Percentiles rank a stretch among this genome's conserved stretches.
phyloP scores from a whole-genome alignment of 2,329 filamentous ascomycete species.

The Clathrospora elynae region DNA sequence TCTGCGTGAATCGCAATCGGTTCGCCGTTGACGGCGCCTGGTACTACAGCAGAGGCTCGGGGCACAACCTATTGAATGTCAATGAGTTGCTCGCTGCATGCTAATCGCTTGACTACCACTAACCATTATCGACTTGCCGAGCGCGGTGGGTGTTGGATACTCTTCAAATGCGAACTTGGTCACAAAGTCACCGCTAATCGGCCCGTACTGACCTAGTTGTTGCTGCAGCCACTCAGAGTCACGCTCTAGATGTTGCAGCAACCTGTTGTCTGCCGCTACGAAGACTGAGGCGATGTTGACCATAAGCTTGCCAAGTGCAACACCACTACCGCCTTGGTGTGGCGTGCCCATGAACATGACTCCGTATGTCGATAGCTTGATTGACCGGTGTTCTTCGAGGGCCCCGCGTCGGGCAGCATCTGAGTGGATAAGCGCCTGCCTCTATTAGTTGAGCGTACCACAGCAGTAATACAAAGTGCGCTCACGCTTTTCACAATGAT shows the following conservation, averaged over 20 bases:
- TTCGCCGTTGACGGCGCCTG: slow-evolving; percentile 41
- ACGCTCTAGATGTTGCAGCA: slow-evolving; percentile 42
- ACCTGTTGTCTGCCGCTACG: slow-evolving; percentile 33
- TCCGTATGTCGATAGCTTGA: slow-evolving; percentile 47
- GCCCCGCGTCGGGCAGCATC: slow-evolving; percentile 32
- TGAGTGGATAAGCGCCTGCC: slow-evolving; percentile 48
- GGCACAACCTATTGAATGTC: slow-evolving; percentile 41
- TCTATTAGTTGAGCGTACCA: slow-evolving; percentile 8
- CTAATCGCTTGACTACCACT: background rate
- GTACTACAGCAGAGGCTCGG: slow-evolving; percentile 44
- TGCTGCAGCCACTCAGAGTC: slow-evolving; percentile 48
- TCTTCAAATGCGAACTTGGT: slow-evolving; percentile 45
- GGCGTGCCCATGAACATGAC: slow-evolving; percentile 51
- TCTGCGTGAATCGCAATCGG: slow-evolving; percentile 42
- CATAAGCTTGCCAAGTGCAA: slow-evolving; percentile 34
- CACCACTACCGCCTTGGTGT: slow-evolving; percentile 46
- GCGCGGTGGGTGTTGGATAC: slow-evolving; percentile 33
- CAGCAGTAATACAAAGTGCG: slow-evolving; percentile 6
- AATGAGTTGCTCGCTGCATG: slow-evolving; percentile 3
- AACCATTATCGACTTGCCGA: slow-evolving; percentile 37
- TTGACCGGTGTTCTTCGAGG: slow-evolving; percentile 36
- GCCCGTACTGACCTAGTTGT: slow-evolving; percentile 44
- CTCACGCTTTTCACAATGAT: slow-evolving; percentile 44
- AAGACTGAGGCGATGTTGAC: slow-evolving; percentile 46
- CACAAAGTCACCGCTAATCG: slow-evolving; percentile 45